These are phyloP conservation scores for Rutstroemia sp. DNA, from an alignment of 2,329 filamentous ascomycete species.

Conservation along the genomic window DNA sequence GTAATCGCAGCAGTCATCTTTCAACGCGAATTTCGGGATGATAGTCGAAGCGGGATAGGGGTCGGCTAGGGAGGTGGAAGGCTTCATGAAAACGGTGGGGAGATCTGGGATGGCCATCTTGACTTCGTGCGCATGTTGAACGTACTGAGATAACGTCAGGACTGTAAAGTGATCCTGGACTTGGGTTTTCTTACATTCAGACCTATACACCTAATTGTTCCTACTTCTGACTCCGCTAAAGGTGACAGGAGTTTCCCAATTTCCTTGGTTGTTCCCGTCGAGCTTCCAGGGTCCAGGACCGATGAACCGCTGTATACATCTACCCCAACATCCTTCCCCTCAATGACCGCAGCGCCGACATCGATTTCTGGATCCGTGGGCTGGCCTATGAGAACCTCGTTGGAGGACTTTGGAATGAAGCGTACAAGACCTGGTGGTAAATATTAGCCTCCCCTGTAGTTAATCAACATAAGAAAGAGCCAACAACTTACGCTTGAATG, in stretches of 20 bases:
- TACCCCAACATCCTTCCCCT: slow-evolving; percentile 48
- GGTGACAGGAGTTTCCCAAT: slow-evolving; percentile 39
- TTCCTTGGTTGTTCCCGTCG: slow-evolving; percentile 39
- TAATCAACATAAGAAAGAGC: background rate
- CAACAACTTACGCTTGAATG: slow-evolving; percentile 18
- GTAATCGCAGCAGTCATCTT: slow-evolving; percentile 39
- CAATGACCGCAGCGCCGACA: slow-evolving; percentile 48
- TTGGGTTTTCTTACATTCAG: slow-evolving; percentile 35
- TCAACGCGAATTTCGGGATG: slow-evolving; percentile 38
- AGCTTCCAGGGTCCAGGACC: slow-evolving; percentile 44
- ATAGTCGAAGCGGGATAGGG: slow-evolving; percentile 32
- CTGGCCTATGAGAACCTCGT: slow-evolving; percentile 47
- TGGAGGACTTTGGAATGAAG: slow-evolving; percentile 46
- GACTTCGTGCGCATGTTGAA: slow-evolving; percentile 39
- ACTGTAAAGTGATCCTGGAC: background rate
- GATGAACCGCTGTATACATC: slow-evolving; percentile 51
- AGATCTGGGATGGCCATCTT: slow-evolving; percentile 36
- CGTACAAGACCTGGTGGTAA: slow-evolving; percentile 46
- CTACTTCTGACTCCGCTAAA: slow-evolving; percentile 36
- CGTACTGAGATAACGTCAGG: slow-evolving; percentile 30
- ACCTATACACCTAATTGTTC: slow-evolving; percentile 42
- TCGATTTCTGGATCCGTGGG: slow-evolving; percentile 42
- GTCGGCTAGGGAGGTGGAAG: slow-evolving; percentile 21
- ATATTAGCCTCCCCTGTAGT: background rate
- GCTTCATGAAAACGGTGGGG: slow-evolving; percentile 32